These are phyloP conservation scores for Thraustotheca clavata DNA, from an alignment of 352 stramenopile species.

Conservation along the genomic window DNA sequence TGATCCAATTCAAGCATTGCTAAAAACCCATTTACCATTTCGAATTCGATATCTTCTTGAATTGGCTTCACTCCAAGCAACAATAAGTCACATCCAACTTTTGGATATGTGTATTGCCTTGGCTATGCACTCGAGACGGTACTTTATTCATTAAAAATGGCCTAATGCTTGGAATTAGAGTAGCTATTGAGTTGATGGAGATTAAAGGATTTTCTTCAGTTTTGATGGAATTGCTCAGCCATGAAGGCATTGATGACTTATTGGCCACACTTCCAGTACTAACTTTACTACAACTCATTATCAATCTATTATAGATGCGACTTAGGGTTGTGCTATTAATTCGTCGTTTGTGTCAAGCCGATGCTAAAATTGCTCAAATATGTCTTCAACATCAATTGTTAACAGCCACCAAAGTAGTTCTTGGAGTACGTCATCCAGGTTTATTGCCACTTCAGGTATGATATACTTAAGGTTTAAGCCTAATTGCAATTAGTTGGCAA, in stretches of 20 bases:
- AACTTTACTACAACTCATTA: background rate
- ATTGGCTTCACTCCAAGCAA: constrained; percentile 30
- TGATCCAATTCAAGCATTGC: constrained; percentile 49
- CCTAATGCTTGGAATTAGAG: background rate
- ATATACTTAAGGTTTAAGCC: background rate
- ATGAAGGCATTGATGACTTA: constrained; percentile 1
- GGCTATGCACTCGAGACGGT: constrained; percentile 38
- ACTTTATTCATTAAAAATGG: background rate
- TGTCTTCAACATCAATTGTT: constrained; percentile 11
- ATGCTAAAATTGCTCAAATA: background rate
- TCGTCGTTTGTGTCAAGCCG: constrained; percentile 24
- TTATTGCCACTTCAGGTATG: background rate
- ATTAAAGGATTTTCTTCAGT: background rate
- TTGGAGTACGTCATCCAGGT: constrained; percentile 6
- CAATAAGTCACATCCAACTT: constrained; percentile 37
- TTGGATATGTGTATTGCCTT: constrained; percentile 46
- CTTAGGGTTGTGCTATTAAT: constrained; percentile 20
- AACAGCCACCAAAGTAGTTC: constrained; percentile 13
- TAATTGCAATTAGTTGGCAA: constrained; percentile 46
- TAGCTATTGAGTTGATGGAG: constrained; percentile 1
- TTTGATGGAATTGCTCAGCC: background rate
- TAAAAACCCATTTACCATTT: constrained; percentile 45
- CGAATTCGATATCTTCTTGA: constrained; percentile 46
- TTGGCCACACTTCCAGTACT: background rate
- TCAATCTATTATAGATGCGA: background rate